Evolutionary conservation across 768 basidiomycete genomes (phyloP), one percentile per base, ranked within the genome.

Genomic region (Ramaria rubella): DNA sequence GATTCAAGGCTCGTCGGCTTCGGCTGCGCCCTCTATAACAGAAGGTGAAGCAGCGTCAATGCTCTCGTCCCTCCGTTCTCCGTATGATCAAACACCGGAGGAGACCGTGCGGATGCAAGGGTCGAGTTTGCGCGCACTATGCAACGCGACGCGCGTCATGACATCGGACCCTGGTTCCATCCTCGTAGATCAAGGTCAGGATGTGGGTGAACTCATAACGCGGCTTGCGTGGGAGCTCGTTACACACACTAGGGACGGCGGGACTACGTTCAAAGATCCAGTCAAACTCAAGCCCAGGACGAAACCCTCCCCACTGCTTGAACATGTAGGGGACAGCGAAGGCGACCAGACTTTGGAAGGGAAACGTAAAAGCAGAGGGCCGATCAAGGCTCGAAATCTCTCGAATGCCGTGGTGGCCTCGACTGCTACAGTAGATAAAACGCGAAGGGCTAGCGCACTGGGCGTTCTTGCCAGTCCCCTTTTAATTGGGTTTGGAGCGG

Each of bases 81-180:
- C 44, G 21, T 9, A 17, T 6, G 45, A 56, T 21, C 44, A 48
- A 4, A 8, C 55, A 11, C 14, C 19, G 2, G 52, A 54, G 24
- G 55, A 58, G 33, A 19, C 21, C 17, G 42, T 14, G 27, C 43
- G 31, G 3, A 30, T 45, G 0, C 89, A 91, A 63, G 86, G 88
- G 1, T 68, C 83, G 0, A 79, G 87, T 0, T 66, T 93, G 2
- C 81, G 81, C 5, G 90, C 90, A 1, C 90, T 93, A 54, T 79
- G 81, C 17, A 84, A 91, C 54, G 89, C 90, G 1, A 92, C 86
- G 1, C 81, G 90, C 3, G 85, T 92, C n/a, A 91, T 93, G 89
- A 87, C 87, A 0, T 76, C 81, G 2, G 88, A 88, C 62, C 79
- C 90, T 0, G 73, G 78, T 12, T 89, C 87, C 61, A 81, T 93